Evolutionary conservation across 2,329 filamentous ascomycete genomes (phyloP), one percentile per base, ranked within the genome.

Genomic region (Phyllosticta citriasiana): DNA sequence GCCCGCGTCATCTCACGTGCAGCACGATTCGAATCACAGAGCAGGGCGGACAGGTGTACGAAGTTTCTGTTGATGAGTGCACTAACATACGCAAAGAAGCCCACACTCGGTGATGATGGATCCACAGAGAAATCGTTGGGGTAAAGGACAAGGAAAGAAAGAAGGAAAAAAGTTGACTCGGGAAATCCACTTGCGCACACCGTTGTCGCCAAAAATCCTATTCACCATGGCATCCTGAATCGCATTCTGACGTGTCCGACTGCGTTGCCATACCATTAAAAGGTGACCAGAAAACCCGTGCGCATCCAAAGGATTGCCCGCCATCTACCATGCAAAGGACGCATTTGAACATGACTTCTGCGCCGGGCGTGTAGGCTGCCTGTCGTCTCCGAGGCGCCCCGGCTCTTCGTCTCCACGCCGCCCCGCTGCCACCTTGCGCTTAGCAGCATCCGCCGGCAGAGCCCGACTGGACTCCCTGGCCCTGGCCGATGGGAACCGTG

Each of bases 401-500:
- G 59, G 59, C 30, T 57, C 50, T 47, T n/a, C 16, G 40, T 47
- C 40, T 30, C 54, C 59, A 57, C 52, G 53, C 57, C 59, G 59
- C 55, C 53, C 54, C 55, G 26, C 52, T 47, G 40, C 57, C 25
- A 53, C 59, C 57, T 56, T 57, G 33, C 60, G 19, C 51, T 56
- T 95, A 97, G 82, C 92, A 97, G 85, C 92, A 97, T 75, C 90
- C 87, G 73, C 88, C 87, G 74, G 84, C 89, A 70, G 89, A 89
- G 69, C 88, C 88, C 71, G 86, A 89, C 76, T 95, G 89, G 68
- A 99, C 93, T 70, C 92, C 92, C 78, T 96, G 91, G 73, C 94
- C 94, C 74, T 91, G 88, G 63, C 91, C 90, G 71, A 99, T 94
- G 76, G 96, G 91, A 70, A 99, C 92, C 70, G 90, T 96, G 67